Percentiles rank a stretch among this genome's conserved stretches.
These are phyloP conservation scores for Aspergillus campestris DNA, from an alignment of 495 filamentous ascomycete genomes.

Conservation along the genomic window DNA sequence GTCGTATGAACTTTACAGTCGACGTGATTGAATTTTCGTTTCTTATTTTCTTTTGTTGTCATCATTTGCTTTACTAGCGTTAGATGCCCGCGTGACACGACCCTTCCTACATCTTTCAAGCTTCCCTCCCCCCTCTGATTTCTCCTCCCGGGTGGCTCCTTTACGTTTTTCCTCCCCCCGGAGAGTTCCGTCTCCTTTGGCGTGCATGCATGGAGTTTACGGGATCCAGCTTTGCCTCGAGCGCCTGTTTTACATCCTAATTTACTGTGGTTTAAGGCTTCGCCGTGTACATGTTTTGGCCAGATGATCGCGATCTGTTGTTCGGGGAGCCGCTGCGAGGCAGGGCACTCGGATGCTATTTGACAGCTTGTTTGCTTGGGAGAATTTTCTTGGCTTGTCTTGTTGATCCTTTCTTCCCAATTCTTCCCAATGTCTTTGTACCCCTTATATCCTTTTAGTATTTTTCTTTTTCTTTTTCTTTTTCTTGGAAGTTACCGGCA, in stretches of 20 bases:
- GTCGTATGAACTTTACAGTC: slow-evolving; percentile 35
- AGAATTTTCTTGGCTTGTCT: slow-evolving; percentile 1
- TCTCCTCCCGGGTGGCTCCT: neutral
- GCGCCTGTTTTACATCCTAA: slow-evolving; percentile 14
- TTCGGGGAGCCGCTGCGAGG: slow-evolving; percentile 7
- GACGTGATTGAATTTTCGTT: slow-evolving; percentile 25
- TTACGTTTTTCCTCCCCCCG: neutral
- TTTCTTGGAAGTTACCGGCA: slow-evolving; percentile 3
- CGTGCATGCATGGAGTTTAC: slow-evolving; percentile 20
- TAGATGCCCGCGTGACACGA: slow-evolving; percentile 11
- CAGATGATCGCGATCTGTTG: slow-evolving; percentile 15
- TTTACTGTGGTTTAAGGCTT: neutral
- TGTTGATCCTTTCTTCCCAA: slow-evolving; percentile 3
- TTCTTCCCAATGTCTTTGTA: slow-evolving; percentile 6
- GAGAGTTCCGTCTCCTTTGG: slow-evolving; percentile 6
- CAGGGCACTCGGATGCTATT: slow-evolving; percentile 8
- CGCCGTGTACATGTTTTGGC: slow-evolving; percentile 16
- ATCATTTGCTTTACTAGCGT: slow-evolving; percentile 16
- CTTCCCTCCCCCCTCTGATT: slow-evolving; percentile 12
- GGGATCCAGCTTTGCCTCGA: slow-evolving; percentile 9
- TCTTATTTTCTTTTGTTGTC: slow-evolving; percentile 16
- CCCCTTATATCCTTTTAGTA: neutral
- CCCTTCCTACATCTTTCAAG: slow-evolving; percentile 5
- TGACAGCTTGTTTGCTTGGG: slow-evolving; percentile 11
- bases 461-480: slow-evolving; percentile 9